A percentile compares a stretch with the other conserved stretches of the same genome.
Evolutionary conservation across 331 rosid species (phyloP).

Genomic region (Rosa hybrid): DNA sequence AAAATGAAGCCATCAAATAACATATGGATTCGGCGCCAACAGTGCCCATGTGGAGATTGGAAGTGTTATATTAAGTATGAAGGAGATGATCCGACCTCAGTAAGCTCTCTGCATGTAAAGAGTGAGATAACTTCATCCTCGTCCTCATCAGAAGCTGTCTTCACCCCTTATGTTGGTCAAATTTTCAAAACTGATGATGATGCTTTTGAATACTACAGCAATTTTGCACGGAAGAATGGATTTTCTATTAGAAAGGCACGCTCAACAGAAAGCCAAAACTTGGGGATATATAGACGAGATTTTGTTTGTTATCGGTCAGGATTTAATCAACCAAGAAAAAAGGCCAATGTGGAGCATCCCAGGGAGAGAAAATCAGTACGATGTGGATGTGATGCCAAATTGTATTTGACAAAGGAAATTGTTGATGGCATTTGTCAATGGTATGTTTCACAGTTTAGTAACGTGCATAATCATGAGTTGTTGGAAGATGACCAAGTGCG

Average conservation of each 20-base stretch:
- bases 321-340: conserved; percentile 66
- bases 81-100: conserved; percentile 47
- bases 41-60: conserved; percentile 79
- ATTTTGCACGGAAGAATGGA: conserved; percentile 67
- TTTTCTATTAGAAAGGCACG: conserved; percentile 71
- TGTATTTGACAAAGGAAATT: conserved; percentile 68
- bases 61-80: conserved; percentile 61
- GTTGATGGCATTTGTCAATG: conserved; percentile 56
- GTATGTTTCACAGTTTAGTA: conserved; percentile 70
- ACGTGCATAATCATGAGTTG: conserved; percentile 66
- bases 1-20: conserved; percentile 45
- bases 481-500: conserved; percentile 80
- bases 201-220: conserved; percentile 65
- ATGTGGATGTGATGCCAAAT: conserved; percentile 75
- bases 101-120: conserved; percentile 42
- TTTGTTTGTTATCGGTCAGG: conserved; percentile 74
- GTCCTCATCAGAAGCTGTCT: conserved; percentile 47
- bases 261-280: conserved; percentile 64
- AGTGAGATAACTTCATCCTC: conserved; percentile 37
- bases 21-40: conserved; percentile 63
- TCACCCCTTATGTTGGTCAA: conserved; percentile 73
- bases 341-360: conserved; percentile 67
- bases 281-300: conserved; percentile 66
- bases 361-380: conserved; percentile 69
- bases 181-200: conserved; percentile 62